phyloP scores from a whole-genome alignment of 352 stramenopile genomes.

The Phytopythium mirpurense region DNA sequence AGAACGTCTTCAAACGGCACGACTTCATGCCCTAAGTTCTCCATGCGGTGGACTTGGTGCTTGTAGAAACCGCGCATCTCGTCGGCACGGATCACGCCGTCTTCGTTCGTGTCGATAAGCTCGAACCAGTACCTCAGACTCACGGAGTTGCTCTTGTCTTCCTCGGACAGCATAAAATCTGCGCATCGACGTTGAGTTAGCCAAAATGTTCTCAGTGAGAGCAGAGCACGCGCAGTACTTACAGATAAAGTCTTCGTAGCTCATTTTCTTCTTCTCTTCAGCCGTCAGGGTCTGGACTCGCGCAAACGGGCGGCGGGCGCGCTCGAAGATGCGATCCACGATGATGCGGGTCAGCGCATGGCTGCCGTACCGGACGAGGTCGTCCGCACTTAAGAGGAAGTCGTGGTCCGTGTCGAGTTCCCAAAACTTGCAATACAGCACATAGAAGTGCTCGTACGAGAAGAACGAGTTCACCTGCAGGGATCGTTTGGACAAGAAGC shows the following conservation, averaged over 20 bases:
- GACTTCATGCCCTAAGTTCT: constrained; percentile 97
- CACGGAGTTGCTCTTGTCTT: constrained; percentile 97
- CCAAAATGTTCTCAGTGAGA: constrained; percentile 1
- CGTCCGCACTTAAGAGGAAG: constrained; percentile 77
- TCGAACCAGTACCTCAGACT: constrained; percentile 98
- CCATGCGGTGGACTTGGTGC: constrained; percentile 95
- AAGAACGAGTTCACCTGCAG: constrained; percentile 94
- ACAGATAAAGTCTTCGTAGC: constrained; percentile 91
- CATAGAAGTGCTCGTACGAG: constrained; percentile 99
- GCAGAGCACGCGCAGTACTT: constrained; percentile 10
- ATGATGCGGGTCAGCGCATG: constrained; percentile 84
- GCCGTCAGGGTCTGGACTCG: constrained; percentile 65
- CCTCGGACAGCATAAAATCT: constrained; percentile 99
- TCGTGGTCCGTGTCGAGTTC: constrained; percentile 95
- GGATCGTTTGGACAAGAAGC: too few relatives aligned
- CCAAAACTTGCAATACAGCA: constrained; percentile 99
- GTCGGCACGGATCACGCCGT: constrained; percentile 95
- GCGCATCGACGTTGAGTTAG: neutral
- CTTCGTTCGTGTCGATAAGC: constrained; percentile 97
- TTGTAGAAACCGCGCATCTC: constrained; percentile 95
- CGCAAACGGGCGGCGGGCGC: constrained; percentile 73
- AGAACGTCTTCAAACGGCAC: constrained; percentile 98
- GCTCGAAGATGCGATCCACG: constrained; percentile 85
- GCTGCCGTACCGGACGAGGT: constrained; percentile 80
- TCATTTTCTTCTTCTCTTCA: constrained; percentile 88